These are phyloP conservation scores for Colletotrichum kahawae DNA, from an alignment of 2,329 filamentous ascomycete genomes.

Conservation along the genomic window DNA sequence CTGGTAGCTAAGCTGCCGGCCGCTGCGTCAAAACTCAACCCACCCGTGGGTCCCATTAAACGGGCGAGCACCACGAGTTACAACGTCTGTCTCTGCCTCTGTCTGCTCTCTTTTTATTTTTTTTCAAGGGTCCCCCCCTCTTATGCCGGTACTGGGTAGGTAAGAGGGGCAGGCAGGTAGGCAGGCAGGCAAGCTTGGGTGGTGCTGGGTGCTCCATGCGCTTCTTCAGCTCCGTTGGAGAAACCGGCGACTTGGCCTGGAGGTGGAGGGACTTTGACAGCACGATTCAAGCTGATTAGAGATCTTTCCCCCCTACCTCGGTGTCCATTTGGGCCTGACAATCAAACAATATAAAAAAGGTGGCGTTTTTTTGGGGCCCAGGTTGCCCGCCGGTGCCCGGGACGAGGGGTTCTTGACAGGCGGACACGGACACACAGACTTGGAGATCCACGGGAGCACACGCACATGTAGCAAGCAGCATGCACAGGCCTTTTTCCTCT, in stretches of 20 bases:
- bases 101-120: not conserved
- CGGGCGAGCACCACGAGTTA: not conserved
- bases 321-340: not conserved
- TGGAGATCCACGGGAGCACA: not conserved
- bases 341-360: not conserved
- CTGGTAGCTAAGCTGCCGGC: not conserved
- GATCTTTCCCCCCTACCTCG: not conserved
- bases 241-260: not conserved
- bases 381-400: not conserved
- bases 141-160: slow-evolving; percentile 7
- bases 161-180: not conserved
- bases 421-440: not conserved
- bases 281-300: not conserved
- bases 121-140: not conserved
- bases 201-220: not conserved
- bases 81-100: not conserved
- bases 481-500: not conserved
- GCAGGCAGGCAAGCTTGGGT: not conserved
- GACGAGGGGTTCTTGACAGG: slow-evolving; percentile 3
- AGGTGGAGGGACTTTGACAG: not conserved
- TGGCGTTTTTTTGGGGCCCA: not conserved
- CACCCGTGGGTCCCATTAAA: not conserved
- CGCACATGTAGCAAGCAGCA: not conserved
- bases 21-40: not conserved
- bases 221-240: not conserved